phyloP scores from a whole-genome alignment of 164 flowering plant genomes.

The Stephania cephalantha region DNA sequence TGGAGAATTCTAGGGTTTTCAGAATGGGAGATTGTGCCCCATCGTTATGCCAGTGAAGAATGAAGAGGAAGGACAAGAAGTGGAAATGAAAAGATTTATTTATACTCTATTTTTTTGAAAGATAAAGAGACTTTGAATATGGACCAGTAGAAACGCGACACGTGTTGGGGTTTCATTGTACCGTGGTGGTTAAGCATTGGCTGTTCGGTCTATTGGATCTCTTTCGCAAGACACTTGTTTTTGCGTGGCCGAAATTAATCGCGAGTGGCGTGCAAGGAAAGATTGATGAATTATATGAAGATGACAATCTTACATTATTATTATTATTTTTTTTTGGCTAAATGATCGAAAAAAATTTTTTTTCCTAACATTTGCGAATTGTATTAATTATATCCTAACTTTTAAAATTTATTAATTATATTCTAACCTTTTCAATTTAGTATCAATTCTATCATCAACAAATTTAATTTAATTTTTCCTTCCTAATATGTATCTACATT shows the following conservation, averaged over 20 bases:
- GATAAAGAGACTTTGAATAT: neutral
- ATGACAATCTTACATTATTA: no score
- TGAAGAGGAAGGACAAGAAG: neutral
- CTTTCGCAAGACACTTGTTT: neutral
- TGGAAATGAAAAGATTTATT: neutral
- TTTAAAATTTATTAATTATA: no score
- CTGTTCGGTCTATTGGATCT: neutral
- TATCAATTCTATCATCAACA: no score
- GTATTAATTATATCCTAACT: no score
- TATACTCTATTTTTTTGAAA: neutral
- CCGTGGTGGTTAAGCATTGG: neutral
- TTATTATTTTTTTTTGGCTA: no score
- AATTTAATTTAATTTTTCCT: no score
- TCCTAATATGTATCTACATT: no score
- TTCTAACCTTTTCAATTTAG: no score
- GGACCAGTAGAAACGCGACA: neutral
- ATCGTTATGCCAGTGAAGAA: neutral
- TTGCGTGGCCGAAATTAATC: neutral
- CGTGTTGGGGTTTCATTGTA: neutral
- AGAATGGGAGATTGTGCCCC: conserved; percentile 1
- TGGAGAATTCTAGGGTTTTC: neutral
- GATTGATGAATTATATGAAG: neutral
- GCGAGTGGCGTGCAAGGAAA: neutral
- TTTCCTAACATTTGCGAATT: no score
- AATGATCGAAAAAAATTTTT: no score